phyloP scores from a whole-genome alignment of 2,329 filamentous ascomycete genomes.

The Trichophyton schoenleinii region DNA sequence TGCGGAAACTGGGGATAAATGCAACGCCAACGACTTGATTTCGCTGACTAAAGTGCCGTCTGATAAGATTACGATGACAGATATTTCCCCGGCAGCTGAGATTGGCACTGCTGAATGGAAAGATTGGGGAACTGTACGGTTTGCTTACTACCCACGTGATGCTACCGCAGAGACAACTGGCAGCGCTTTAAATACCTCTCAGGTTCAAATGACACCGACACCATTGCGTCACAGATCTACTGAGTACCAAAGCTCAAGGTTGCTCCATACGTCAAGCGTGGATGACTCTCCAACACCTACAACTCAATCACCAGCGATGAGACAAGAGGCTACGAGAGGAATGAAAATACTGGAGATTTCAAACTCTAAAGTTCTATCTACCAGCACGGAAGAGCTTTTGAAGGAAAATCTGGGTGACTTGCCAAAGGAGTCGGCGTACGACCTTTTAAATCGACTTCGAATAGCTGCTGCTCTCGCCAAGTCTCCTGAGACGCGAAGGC shows the following conservation, averaged over 20 bases:
- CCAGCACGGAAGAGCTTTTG: constrained; percentile 27
- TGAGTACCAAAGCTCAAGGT: constrained; percentile 39
- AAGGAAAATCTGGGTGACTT: constrained; percentile 46
- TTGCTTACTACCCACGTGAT: constrained; percentile 59
- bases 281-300: constrained; percentile 42
- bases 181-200: constrained; percentile 23
- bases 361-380: constrained; percentile 32
- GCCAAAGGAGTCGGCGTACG: constrained; percentile 63
- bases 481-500: constrained; percentile 54
- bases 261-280: constrained; percentile 32
- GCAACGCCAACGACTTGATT: constrained; percentile 75
- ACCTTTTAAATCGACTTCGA: constrained; percentile 70
- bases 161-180: constrained; percentile 13
- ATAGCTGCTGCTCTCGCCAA: constrained; percentile 66
- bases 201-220: constrained; percentile 56
- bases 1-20: constrained; percentile 29
- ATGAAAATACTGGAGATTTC: constrained; percentile 54
- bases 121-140: constrained; percentile 66
- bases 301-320: constrained; percentile 24
- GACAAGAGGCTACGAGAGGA: constrained; percentile 25
- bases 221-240: constrained; percentile 58
- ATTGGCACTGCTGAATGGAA: constrained; percentile 43
- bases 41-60: constrained; percentile 53
- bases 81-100: constrained; percentile 20
- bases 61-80: constrained; percentile 21